Conservation (phyloP, 805 yeast genomes). For the Isabelozyma heimii region DNA sequence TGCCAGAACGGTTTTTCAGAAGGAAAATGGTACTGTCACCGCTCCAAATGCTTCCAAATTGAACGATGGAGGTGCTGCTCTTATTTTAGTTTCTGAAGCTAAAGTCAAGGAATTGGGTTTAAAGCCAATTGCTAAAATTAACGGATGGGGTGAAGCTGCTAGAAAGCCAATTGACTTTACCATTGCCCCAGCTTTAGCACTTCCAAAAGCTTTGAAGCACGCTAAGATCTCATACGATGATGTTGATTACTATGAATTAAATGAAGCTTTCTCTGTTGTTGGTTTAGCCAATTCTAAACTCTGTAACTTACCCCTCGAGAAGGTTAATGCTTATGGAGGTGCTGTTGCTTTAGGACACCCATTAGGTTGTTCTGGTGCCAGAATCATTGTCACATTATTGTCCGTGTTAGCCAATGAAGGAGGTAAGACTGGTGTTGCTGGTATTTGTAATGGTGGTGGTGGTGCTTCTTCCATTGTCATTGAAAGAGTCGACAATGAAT, state of each 20-base stretch:
- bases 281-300: slow-evolving; percentile 86
- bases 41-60: slow-evolving; percentile 96
- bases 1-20: slow-evolving; percentile 94
- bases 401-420: slow-evolving; percentile 80
- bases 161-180: slow-evolving; percentile 94
- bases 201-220: slow-evolving; percentile 92
- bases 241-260: slow-evolving; percentile 90
- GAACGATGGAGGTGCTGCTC: slow-evolving; percentile 98
- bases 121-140: slow-evolving; percentile 84
- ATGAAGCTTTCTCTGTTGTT: slow-evolving; percentile 97
- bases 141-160: slow-evolving; percentile 99
- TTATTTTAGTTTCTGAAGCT: slow-evolving; percentile 78
- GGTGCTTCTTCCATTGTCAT: slow-evolving; percentile 94
- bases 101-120: slow-evolving; percentile 83
- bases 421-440: slow-evolving; percentile 85
- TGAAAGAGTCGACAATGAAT: slow-evolving; percentile 52
- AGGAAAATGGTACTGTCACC: slow-evolving; percentile 92
- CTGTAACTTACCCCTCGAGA: slow-evolving; percentile 57
- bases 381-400: slow-evolving; percentile 83
- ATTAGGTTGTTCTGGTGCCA: slow-evolving; percentile 93
- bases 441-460: slow-evolving; percentile 99
- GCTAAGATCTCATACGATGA: slow-evolving; percentile 65
- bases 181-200: slow-evolving; percentile 90
- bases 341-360: slow-evolving; percentile 97
- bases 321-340: slow-evolving; percentile 90